Evolutionary conservation across 805 yeast genomes (phyloP), one percentile per base, ranked within the genome.

Genomic region (Metschnikowia cubensis): DNA sequence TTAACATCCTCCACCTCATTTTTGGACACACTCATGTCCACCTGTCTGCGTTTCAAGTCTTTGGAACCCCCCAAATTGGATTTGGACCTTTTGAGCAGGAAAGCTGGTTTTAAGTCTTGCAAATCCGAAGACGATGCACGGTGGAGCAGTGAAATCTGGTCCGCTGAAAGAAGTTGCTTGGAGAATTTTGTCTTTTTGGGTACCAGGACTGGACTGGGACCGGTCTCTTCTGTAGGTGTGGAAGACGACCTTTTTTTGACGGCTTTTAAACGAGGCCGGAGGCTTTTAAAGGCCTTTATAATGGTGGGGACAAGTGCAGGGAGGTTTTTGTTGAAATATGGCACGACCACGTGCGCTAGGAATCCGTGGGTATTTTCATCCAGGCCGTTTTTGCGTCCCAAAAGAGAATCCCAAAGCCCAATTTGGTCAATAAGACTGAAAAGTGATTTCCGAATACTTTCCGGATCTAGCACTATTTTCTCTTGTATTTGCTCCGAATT

Each of bases 381-480:
- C 38, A 66, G 68, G 29, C 63, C 61, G 6, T 58, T 52, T 11
- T 57, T 62, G 8, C 69, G 68, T 1, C 71, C 71, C 18, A 73
- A 50, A 17, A 82, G 59, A 5, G 79, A 70, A 54, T 82, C 85
- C 71, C 82, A 71, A 33, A 82, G 73, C 25, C 77, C 75, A 55
- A 82, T 64, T 52, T 81, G 76, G 59, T 81, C 86, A 2, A 81
- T 59, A 32, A 77, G 69, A 5, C 76, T 59, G 51, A 76, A 79
- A 40, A 81, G 58, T 1, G 64, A 56, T 3, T 49, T 51, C 29
- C 59, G 66, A 31, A 69, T 48, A 25, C 29, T 25, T 25, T 25
- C 29, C 29, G 11, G 29, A 25, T 25, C 29, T 25, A 25, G 11
- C 11, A 25, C 29, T 25, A 25, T 25, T 3, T 25, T 10, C 11